Conservation (phyloP, 1,139 yeast genomes). For the Lodderomyces orthopsilosis region DNA sequence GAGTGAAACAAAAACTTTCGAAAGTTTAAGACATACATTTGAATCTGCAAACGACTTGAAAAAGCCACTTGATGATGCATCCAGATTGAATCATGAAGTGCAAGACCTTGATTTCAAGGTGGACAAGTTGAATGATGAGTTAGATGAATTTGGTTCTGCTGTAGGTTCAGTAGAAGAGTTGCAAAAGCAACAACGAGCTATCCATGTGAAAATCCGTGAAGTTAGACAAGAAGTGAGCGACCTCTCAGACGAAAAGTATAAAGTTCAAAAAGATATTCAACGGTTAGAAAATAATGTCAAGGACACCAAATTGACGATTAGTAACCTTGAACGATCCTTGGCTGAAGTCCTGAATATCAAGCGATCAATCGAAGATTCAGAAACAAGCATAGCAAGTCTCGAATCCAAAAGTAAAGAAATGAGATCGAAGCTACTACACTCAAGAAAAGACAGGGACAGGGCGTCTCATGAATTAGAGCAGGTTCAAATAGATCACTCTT, state of each 20-base stretch:
- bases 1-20: constrained; percentile 9
- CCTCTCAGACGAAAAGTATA: constrained; percentile 49
- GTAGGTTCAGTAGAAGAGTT: constrained; percentile 46
- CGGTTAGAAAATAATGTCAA: constrained; percentile 52
- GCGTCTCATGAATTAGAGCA: constrained; percentile 25
- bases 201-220: constrained; percentile 41
- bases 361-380: constrained; percentile 19
- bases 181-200: constrained; percentile 46
- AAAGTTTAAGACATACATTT: constrained; percentile 7
- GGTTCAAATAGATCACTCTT: constrained; percentile 20
- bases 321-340: constrained; percentile 52
- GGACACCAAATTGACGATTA: constrained; percentile 55
- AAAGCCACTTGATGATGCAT: constrained; percentile 36
- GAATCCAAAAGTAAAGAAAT: constrained; percentile 16
- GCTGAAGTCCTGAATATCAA: constrained; percentile 33
- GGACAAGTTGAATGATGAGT: constrained; percentile 34
- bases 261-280: constrained; percentile 45
- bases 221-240: constrained; percentile 44
- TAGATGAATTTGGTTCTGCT: constrained; percentile 31
- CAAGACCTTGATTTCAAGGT: constrained; percentile 30
- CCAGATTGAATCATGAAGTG: constrained; percentile 37
- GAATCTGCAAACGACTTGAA: constrained; percentile 13
- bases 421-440: constrained; percentile 15
- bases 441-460: constrained; percentile 15
- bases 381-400: constrained; percentile 15